Conservation (phyloP, 768 basidiomycete genomes). For the Boletus rubescentipes region DNA sequence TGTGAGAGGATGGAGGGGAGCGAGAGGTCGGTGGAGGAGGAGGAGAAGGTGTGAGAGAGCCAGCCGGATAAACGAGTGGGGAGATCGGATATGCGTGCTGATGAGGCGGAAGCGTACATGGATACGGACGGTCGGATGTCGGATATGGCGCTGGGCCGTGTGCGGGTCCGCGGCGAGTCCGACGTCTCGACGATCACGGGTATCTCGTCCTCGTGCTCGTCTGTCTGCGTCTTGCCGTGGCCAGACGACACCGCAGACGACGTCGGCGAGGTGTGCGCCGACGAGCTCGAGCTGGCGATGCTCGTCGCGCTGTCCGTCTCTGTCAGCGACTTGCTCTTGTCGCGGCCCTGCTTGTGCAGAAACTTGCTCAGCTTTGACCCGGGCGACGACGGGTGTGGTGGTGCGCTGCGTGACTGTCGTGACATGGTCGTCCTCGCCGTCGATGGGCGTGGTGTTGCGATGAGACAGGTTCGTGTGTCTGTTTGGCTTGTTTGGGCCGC, state of each 20-base stretch:
- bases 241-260: constrained; percentile 32
- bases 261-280: constrained; percentile 27
- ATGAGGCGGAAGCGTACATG: constrained; percentile 46
- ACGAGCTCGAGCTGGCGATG: constrained; percentile 44
- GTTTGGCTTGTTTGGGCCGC: constrained; percentile 29
- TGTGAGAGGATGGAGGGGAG: constrained; percentile 59
- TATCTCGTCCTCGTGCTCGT: constrained; percentile 45
- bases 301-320: constrained; percentile 38
- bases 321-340: constrained; percentile 56
- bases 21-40: constrained; percentile 70
- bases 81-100: constrained; percentile 60
- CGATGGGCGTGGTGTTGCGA: constrained; percentile 13
- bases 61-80: constrained; percentile 77
- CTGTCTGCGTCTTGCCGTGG: constrained; percentile 27
- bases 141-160: constrained; percentile 45
- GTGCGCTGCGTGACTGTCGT: constrained; percentile 44
- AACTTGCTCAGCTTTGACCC: constrained; percentile 65
- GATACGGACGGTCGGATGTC: constrained; percentile 45
- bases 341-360: constrained; percentile 61
- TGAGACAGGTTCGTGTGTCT: constrained; percentile 8
- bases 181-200: constrained; percentile 70
- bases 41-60: constrained; percentile 75
- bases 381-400: constrained; percentile 44
- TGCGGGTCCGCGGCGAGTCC: constrained; percentile 51
- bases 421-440: constrained; percentile 38